Percentiles rank a stretch among this genome's conserved stretches.
These are phyloP conservation scores for Jackrogersella minutella DNA, from an alignment of 495 filamentous ascomycete species.

Conservation along the genomic window DNA sequence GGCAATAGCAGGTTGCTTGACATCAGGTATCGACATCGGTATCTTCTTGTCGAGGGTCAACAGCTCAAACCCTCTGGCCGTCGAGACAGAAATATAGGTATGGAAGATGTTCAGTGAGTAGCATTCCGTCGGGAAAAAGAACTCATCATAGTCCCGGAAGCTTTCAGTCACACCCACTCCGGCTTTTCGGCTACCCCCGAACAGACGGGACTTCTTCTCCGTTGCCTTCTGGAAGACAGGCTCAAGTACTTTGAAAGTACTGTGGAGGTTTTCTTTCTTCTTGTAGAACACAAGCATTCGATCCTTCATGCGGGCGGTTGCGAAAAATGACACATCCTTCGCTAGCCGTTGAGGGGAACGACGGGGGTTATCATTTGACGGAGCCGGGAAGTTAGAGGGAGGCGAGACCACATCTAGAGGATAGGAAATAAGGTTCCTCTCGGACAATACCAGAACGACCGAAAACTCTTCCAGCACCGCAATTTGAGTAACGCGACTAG, in stretches of 20 bases:
- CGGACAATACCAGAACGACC: constrained; percentile 86
- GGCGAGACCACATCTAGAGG: constrained; percentile 91
- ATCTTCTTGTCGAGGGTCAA: constrained; percentile 96
- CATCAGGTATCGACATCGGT: constrained; percentile 87
- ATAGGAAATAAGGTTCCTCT: constrained; percentile 91
- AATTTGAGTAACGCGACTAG: constrained; percentile 84
- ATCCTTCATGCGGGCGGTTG: constrained; percentile 95
- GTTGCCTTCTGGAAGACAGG: constrained; percentile 89
- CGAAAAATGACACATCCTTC: constrained; percentile 95
- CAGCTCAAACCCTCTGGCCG: constrained; percentile 92
- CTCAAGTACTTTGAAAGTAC: constrained; percentile 95
- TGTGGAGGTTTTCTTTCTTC: constrained; percentile 88
- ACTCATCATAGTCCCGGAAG: constrained; percentile 97
- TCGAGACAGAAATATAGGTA: constrained; percentile 87
- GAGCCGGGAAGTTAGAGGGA: constrained; percentile 66
- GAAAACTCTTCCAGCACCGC: constrained; percentile 96
- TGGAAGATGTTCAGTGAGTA: constrained; percentile 97
- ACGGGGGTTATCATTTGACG: constrained; percentile 68
- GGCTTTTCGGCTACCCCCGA: constrained; percentile 57
- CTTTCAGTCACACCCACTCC: constrained; percentile 83
- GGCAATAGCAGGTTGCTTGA: constrained; percentile 74
- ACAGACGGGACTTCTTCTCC: constrained; percentile 76
- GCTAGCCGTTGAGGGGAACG: constrained; percentile 91
- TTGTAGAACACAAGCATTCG: constrained; percentile 94
- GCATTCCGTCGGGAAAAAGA: constrained; percentile 97